phyloP scores from a whole-genome alignment of 805 yeast species.

The Hagleromyces aurorensis region DNA sequence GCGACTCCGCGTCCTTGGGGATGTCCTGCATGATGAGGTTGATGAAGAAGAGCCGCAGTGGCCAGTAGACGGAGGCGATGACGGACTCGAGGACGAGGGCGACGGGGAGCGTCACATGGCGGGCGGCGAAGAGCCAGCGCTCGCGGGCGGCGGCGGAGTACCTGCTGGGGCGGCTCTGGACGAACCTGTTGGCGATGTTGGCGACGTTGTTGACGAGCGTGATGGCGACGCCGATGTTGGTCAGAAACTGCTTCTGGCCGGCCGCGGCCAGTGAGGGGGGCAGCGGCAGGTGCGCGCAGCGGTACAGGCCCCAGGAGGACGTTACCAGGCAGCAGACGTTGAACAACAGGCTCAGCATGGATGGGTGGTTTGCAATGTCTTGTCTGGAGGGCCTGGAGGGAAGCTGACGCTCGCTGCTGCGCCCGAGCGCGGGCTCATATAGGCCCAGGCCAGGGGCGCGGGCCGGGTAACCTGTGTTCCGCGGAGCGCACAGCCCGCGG shows the following conservation, averaged over 20 bases:
- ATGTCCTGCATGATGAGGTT: conserved; percentile 38
- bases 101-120: conserved; percentile 36
- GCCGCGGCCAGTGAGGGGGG: conserved; percentile 46
- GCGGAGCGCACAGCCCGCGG: too few species aligned
- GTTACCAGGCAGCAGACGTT: conserved; percentile 17
- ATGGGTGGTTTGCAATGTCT: too few species aligned
- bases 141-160: neutral
- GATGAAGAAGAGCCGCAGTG: conserved; percentile 45
- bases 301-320: conserved; percentile 24
- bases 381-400: too few species aligned
- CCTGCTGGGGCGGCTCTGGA: conserved; percentile 6
- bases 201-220: conserved; percentile 38
- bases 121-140: conserved; percentile 24
- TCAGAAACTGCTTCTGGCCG: conserved; percentile 66
- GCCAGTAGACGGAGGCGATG: conserved; percentile 65
- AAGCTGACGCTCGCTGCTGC: too few species aligned
- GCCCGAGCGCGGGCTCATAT: too few species aligned
- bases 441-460: too few species aligned
- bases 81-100: conserved; percentile 52
- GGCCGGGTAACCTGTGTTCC: too few species aligned
- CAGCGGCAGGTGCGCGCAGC: conserved; percentile 28
- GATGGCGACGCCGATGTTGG: conserved; percentile 50
- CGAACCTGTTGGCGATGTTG: conserved; percentile 34
- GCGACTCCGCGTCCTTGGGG: conserved; percentile 15
- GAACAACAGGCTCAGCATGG: too few species aligned